phyloP scores from a whole-genome alignment of 495 filamentous ascomycete species.

The Sordaria brevicollis region DNA sequence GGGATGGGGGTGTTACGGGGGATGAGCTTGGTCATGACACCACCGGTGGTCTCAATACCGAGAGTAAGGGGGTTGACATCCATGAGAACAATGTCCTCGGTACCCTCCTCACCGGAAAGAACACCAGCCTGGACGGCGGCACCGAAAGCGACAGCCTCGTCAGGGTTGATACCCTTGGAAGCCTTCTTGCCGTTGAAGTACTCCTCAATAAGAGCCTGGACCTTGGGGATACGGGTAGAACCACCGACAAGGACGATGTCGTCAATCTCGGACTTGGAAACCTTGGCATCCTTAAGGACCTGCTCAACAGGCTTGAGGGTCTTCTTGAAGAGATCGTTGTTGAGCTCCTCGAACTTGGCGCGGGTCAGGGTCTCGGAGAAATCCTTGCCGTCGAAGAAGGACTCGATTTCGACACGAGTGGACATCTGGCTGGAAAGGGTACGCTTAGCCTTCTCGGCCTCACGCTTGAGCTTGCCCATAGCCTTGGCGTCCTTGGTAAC shows the following conservation, averaged over 20 bases:
- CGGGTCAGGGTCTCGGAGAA: constrained; percentile 98
- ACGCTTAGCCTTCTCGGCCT: constrained; percentile 99
- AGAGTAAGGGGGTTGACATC: constrained; percentile 97
- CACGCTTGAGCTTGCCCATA: constrained; percentile 99
- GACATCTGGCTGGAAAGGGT: constrained; percentile 98
- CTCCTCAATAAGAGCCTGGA: constrained; percentile 88
- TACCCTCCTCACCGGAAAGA: constrained; percentile 75
- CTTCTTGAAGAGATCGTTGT: constrained; percentile 97
- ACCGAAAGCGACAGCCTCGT: constrained; percentile 96
- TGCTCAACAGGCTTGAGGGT: constrained; percentile 99
- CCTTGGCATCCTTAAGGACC: constrained; percentile 85
- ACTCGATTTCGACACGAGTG: constrained; percentile 94
- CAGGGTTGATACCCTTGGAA: constrained; percentile 97
- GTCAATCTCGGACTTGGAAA: constrained; percentile 76
- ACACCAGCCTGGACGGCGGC: constrained; percentile 97
- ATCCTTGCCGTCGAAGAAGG: constrained; percentile 93
- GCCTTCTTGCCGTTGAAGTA: constrained; percentile 91
- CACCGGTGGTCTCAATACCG: constrained; percentile 96
- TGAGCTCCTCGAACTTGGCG: constrained; percentile 98
- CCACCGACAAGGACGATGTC: constrained; percentile 89
- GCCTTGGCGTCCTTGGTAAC: constrained; percentile 94
- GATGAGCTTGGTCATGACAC: constrained; percentile 97
- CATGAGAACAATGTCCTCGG: constrained; percentile 77
- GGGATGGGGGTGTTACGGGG: constrained; percentile 92
- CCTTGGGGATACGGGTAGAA: constrained; percentile 96